phyloP scores from a whole-genome alignment of 805 yeast genomes.

The Teunomyces panamensis region DNA sequence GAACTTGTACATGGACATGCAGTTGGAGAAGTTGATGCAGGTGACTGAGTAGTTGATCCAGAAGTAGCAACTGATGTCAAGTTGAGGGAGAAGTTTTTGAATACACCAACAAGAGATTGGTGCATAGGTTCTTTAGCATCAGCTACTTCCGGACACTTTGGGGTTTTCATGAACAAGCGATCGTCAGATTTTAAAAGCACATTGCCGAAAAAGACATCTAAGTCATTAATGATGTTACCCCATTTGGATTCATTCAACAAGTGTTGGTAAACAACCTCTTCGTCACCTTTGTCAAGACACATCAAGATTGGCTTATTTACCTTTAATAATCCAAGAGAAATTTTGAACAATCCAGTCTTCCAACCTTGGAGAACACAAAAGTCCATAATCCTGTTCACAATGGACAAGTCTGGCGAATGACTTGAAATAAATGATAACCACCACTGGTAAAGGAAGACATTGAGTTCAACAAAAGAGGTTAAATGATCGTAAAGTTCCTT shows the following conservation, averaged over 20 bases:
- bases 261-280: conserved; percentile 44
- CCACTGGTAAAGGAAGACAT: conserved; percentile 61
- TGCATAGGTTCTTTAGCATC: background rate
- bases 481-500: conserved; percentile 45
- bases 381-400: conserved; percentile 51
- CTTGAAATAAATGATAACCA: conserved; percentile 59
- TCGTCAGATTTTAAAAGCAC: conserved; percentile 36
- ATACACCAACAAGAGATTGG: conserved; percentile 24
- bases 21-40: conserved; percentile 1
- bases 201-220: conserved; percentile 39
- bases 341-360: conserved; percentile 51
- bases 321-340: conserved; percentile 50
- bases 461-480: conserved; percentile 37
- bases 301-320: conserved; percentile 46
- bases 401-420: conserved; percentile 52
- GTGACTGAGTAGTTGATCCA: background rate
- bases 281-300: conserved; percentile 33
- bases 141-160: background rate
- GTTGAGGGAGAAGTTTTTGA: conserved; percentile 26
- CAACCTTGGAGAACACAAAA: conserved; percentile 52
- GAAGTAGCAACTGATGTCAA: conserved; percentile 10
- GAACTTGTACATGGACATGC: conserved; percentile 13
- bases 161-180: conserved; percentile 17
- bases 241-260: conserved; percentile 42
- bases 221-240: conserved; percentile 38